These are phyloP conservation scores for Leccinum uliginosum DNA, from an alignment of 768 basidiomycete genomes.

Conservation along the genomic window DNA sequence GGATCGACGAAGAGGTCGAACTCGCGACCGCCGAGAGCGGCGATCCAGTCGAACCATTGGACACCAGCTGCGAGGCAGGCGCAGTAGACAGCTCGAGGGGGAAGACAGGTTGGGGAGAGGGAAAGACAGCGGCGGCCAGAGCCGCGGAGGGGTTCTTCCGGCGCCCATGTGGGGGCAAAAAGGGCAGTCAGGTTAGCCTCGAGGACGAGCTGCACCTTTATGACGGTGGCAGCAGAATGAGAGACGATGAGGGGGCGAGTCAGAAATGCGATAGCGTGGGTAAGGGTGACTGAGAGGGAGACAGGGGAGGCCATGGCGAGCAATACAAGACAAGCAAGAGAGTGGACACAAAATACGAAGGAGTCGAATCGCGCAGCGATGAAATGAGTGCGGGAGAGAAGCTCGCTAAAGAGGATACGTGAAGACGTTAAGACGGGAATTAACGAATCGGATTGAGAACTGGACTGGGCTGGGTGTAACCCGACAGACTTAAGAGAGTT, in stretches of 20 bases:
- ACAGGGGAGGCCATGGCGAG: constrained; percentile 32
- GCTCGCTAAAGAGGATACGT: constrained; percentile 24
- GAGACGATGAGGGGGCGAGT: constrained; percentile 57
- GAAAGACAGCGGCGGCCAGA: constrained; percentile 73
- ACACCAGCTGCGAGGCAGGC: constrained; percentile 67
- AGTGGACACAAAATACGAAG: constrained; percentile 19
- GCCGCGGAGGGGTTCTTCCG: constrained; percentile 59
- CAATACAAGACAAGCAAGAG: constrained; percentile 8
- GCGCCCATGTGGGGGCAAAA: constrained; percentile 64
- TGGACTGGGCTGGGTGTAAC: constrained; percentile 15
- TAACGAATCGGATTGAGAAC: constrained; percentile 23
- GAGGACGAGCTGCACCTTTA: constrained; percentile 67
- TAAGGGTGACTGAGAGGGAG: constrained; percentile 62
- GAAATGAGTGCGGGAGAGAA: constrained; percentile 21
- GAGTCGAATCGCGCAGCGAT: constrained; percentile 31
- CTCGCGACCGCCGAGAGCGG: constrained; percentile 60
- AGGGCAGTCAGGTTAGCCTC: constrained; percentile 69
- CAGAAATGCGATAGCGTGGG: constrained; percentile 71
- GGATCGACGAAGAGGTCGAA: constrained; percentile 82
- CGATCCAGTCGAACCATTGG: constrained; percentile 81
- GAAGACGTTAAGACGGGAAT: constrained; percentile 20
- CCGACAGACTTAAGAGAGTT: constrained; percentile 24
- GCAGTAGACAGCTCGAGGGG: constrained; percentile 66
- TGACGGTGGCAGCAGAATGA: constrained; percentile 58
- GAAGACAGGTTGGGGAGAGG: constrained; percentile 62